phyloP scores from a whole-genome alignment of 495 filamentous ascomycete species.

The Usnea hakonensis region DNA sequence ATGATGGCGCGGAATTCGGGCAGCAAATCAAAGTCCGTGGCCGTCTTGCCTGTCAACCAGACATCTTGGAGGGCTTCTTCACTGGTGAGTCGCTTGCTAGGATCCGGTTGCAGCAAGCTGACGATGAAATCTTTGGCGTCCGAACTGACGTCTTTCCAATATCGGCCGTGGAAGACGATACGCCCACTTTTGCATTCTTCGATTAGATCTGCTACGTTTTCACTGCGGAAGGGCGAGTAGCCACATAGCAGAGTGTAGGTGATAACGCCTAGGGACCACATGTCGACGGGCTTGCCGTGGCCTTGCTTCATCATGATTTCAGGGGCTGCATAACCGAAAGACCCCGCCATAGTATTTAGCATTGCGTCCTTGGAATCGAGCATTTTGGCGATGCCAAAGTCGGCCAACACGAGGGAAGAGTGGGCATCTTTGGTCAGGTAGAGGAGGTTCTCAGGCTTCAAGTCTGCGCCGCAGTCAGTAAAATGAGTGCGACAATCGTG shows the following conservation, averaged over 20 bases:
- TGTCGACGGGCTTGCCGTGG: slow-evolving; percentile 97
- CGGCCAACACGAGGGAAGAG: slow-evolving; percentile 86
- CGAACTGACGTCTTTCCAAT: slow-evolving; percentile 95
- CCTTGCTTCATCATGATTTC: slow-evolving; percentile 98
- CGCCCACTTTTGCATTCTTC: slow-evolving; percentile 86
- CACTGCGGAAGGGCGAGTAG: slow-evolving; percentile 94
- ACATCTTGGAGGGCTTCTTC: slow-evolving; percentile 73
- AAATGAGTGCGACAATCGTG: neutral
- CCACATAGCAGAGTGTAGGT: slow-evolving; percentile 99
- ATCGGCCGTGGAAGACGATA: slow-evolving; percentile 94
- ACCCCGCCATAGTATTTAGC: slow-evolving; percentile 96
- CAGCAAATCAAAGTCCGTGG: slow-evolving; percentile 90
- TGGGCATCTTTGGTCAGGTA: slow-evolving; percentile 71
- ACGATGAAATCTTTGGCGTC: slow-evolving; percentile 96
- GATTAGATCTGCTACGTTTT: slow-evolving; percentile 87
- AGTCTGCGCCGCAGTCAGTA: slow-evolving; percentile 48
- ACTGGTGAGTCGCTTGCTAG: slow-evolving; percentile 69
- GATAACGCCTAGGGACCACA: slow-evolving; percentile 99
- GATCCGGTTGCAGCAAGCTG: slow-evolving; percentile 68
- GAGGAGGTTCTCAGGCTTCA: slow-evolving; percentile 97
- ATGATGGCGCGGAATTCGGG: slow-evolving; percentile 95
- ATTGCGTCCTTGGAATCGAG: slow-evolving; percentile 82
- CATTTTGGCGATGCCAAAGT: slow-evolving; percentile 99
- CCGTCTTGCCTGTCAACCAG: slow-evolving; percentile 87
- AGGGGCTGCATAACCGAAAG: slow-evolving; percentile 95